phyloP scores from a whole-genome alignment of 2,329 filamentous ascomycete species.

The Fusarium neocosmosporiellum region DNA sequence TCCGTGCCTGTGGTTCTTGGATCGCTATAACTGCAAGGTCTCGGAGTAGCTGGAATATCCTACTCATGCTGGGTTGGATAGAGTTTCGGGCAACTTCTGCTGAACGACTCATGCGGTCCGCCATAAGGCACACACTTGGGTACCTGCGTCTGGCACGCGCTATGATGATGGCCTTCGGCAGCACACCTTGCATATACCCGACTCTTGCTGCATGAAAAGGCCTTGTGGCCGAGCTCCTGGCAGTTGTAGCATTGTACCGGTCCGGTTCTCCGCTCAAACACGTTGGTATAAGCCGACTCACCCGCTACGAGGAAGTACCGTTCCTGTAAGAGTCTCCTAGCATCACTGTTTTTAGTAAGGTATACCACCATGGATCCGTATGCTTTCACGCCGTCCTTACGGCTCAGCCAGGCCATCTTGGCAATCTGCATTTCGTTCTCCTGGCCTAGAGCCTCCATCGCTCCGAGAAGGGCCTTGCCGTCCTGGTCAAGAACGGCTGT shows the following conservation, averaged over 20 bases:
- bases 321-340: not conserved
- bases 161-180: not conserved
- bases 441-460: not conserved
- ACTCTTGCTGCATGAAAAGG: not conserved
- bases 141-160: not conserved
- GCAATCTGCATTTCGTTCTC: not conserved
- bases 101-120: not conserved
- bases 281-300: not conserved
- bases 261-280: not conserved
- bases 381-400: not conserved
- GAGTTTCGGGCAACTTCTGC: not conserved
- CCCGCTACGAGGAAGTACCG: not conserved
- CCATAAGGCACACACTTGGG: not conserved
- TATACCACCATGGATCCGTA: not conserved
- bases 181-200: not conserved
- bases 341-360: not conserved
- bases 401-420: not conserved
- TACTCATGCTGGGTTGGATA: not conserved
- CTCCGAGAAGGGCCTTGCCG: not conserved
- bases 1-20: too few relatives aligned
- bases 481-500: not conserved
- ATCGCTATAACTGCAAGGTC: too few relatives aligned
- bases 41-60: not conserved
- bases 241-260: not conserved
- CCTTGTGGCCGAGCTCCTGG: not conserved